Base-by-base conservation (phyloP, 495 filamentous ascomycete species). In the Daldinia caldariorum region DNA sequence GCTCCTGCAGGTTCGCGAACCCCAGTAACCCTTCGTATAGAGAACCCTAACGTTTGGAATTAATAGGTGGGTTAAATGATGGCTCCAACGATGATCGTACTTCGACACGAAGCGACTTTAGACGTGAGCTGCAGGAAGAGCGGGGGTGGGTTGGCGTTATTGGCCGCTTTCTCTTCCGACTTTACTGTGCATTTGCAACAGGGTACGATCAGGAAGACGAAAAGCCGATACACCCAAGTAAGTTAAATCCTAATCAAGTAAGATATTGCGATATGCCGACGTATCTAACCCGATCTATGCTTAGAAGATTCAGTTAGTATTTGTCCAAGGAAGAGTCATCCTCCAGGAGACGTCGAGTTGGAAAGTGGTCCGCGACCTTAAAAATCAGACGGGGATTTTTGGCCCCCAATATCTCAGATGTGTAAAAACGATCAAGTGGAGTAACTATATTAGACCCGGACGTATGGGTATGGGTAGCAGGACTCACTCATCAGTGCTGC, bases 101-200 rank as follows among this genome's bases (percentile, higher is more conserved):
- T 32, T 43, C 35, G 16, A 45, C 14, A 38, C 58, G 53, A 29
- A 41, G 53, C 53, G 43, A 53, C 0, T 9, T 61, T 20, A 31
- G 66, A 37, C 39, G 41, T n/a, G 51, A 53, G 34, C 35, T 69
- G 2, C 32, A 6, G 4, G 53, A 63, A 29, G 59, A 63, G 59
- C 32, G 20, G 53, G 59, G 59, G 43, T 69, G 58, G 59, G 22
- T 58, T 2, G 66, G 66, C 26, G n/a, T 32, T 29, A 63, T 63
- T 63, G 59, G 54, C 13, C 66, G 58, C 16, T 51, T 59, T 54
- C 59, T 69, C 12, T 69, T 63, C 59, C 66, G 59, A 13, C 43
- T 63, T 14, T 63, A 58, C 45, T 53, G 59, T 47, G 66, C 59
- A 22, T 69, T 69, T 34, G 34, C 1, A 43, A 53, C 51, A 34